Conservation (phyloP, 2,329 filamentous ascomycete species). For the Tolypocladium sp. region DNA sequence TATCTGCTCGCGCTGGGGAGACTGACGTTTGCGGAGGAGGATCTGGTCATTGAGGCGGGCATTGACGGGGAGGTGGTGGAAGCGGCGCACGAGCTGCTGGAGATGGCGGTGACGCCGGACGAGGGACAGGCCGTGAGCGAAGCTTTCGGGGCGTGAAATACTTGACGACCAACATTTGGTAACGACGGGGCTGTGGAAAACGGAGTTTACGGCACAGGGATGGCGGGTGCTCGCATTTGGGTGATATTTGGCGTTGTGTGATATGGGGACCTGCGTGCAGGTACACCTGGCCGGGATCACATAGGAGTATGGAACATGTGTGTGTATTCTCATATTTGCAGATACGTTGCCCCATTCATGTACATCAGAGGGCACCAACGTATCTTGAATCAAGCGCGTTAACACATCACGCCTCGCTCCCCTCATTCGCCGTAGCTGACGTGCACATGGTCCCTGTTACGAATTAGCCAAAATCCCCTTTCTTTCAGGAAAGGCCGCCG, state of each 20-base stretch:
- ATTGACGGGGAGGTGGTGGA: constrained; percentile 73
- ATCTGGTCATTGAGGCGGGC: constrained; percentile 64
- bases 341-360: background rate
- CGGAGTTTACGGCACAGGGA: background rate
- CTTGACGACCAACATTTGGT: background rate
- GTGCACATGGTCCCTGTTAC: too few species aligned
- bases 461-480: too few species aligned
- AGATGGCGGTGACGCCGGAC: constrained; percentile 72
- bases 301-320: background rate
- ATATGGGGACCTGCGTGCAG: background rate
- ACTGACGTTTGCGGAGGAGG: constrained; percentile 76
- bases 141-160: constrained; percentile 27
- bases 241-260: background rate
- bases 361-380: background rate
- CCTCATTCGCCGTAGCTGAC: too few species aligned
- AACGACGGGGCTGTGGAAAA: background rate
- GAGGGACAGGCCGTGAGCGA: constrained; percentile 37
- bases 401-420: too few species aligned
- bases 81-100: constrained; percentile 72
- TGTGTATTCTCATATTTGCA: background rate
- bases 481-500: too few species aligned
- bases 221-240: background rate
- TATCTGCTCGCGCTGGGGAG: constrained; percentile 74
- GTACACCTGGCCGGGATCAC: background rate
- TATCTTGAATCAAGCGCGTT: too few species aligned